These are phyloP conservation scores for Xylariaceae sp. DNA, from an alignment of 2,329 filamentous ascomycete species.

Conservation along the genomic window DNA sequence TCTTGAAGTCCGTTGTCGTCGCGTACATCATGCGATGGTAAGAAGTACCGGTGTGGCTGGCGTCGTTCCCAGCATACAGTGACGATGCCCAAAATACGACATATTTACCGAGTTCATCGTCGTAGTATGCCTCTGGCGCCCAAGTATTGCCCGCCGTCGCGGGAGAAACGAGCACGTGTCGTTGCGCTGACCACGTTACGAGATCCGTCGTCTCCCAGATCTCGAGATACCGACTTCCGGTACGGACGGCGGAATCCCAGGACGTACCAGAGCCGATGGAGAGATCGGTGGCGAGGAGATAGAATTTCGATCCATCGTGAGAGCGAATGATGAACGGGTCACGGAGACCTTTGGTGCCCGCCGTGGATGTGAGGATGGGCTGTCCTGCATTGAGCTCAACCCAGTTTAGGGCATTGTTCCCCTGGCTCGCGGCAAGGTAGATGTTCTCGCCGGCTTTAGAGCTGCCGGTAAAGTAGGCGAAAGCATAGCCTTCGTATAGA, in stretches of 20 bases:
- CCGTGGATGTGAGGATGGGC: conserved; percentile 52
- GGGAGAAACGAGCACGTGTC: conserved; percentile 57
- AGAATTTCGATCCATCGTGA: conserved; percentile 58
- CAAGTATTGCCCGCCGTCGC: conserved; percentile 59
- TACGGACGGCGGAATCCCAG: conserved; percentile 55
- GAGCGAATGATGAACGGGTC: conserved; percentile 62
- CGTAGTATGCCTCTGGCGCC: conserved; percentile 60
- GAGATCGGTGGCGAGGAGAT: conserved; percentile 58
- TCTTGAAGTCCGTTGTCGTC: conserved; percentile 57
- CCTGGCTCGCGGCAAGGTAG: conserved; percentile 57
- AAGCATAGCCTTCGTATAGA: conserved; percentile 54
- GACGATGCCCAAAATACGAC: conserved; percentile 56
- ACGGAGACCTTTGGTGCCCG: conserved; percentile 57
- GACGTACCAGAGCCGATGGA: conserved; percentile 61
- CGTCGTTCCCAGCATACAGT: conserved; percentile 51
- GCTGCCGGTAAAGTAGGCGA: conserved; percentile 59
- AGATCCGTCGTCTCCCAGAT: conserved; percentile 61
- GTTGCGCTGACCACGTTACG: conserved; percentile 57
- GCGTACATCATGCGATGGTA: conserved; percentile 62
- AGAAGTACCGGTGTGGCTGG: conserved; percentile 48
- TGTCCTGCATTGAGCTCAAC: conserved; percentile 55
- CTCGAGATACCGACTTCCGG: conserved; percentile 57
- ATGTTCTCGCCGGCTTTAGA: conserved; percentile 57
- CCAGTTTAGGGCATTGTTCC: conserved; percentile 60
- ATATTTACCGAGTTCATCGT: conserved; percentile 50